These are phyloP conservation scores for Lactuca saligna DNA, from an alignment of 129 eudicot genomes.

Conservation along the genomic window DNA sequence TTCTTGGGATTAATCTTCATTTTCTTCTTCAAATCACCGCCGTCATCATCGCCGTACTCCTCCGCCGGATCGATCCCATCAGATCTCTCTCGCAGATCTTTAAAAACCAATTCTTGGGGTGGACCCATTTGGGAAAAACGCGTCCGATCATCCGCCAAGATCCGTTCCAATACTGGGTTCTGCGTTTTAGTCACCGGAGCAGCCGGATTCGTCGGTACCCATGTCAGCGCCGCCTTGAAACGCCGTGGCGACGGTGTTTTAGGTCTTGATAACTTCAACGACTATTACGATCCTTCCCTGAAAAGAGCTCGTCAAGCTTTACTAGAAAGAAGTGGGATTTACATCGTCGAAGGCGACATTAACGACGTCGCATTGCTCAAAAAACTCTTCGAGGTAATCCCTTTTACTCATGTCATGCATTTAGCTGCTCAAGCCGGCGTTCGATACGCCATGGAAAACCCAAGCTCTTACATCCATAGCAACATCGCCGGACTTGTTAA, in stretches of 20 bases:
- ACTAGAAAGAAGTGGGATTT: conserved; percentile 58
- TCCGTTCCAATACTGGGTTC: conserved; percentile 32
- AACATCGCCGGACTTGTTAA: conserved; percentile 45
- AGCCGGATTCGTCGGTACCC: conserved; percentile 41
- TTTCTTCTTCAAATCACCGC: conserved; percentile 49
- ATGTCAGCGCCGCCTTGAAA: conserved; percentile 30
- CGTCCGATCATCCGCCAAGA: conserved; percentile 38
- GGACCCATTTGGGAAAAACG: conserved; percentile 45
- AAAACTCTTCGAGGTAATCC: conserved; percentile 39
- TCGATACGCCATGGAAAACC: conserved; percentile 49
- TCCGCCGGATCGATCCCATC: conserved; percentile 17
- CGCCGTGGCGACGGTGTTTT: conserved; percentile 37
- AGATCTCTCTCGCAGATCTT: conserved; percentile 37
- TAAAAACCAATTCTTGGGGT: conserved; percentile 37
- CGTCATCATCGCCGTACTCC: conserved; percentile 21
- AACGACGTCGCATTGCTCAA: conserved; percentile 29
- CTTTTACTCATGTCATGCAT: conserved; percentile 43
- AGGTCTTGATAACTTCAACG: conserved; percentile 36
- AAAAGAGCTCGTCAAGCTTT: conserved; percentile 76
- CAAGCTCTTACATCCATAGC: conserved; percentile 39
- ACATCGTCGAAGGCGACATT: conserved; percentile 77
- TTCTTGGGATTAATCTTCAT: conserved; percentile 45
- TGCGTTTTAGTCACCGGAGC: conserved; percentile 36
- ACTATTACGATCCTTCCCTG: conserved; percentile 62
- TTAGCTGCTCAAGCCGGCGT: conserved; percentile 61